A percentile compares a stretch with the other conserved stretches of the same genome.
phyloP scores from a whole-genome alignment of 371 early-diverging fungal genomes.

The Circinella umbellata region DNA sequence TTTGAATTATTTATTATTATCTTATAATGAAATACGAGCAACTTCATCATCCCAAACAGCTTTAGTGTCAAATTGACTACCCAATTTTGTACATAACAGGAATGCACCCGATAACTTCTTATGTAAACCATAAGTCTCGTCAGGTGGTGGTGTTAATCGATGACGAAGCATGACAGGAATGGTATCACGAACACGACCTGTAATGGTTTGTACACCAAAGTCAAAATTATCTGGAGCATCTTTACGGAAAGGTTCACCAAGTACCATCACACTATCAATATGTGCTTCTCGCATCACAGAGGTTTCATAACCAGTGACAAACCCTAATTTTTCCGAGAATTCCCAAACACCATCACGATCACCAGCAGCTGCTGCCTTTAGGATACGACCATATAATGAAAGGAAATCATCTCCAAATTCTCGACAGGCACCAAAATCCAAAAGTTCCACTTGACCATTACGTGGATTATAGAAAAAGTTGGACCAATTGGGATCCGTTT shows the following conservation, averaged over 20 bases:
- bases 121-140: conserved; percentile 95
- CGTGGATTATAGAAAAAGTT: conserved; percentile 89
- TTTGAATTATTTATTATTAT: not conserved
- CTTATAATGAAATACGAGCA: conserved; percentile 2
- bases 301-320: conserved; percentile 93
- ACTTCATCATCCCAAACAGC: conserved; percentile 66
- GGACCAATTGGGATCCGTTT: conserved; percentile 98
- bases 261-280: conserved; percentile 83
- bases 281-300: conserved; percentile 89
- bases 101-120: conserved; percentile 94
- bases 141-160: conserved; percentile 95
- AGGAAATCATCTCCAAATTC: conserved; percentile 79
- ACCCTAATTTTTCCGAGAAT: conserved; percentile 85
- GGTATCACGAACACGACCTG: conserved; percentile 78
- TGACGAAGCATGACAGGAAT: conserved; percentile 96
- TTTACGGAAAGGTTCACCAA: conserved; percentile 86
- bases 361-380: conserved; percentile 73
- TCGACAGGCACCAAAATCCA: conserved; percentile 97
- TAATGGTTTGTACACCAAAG: conserved; percentile 83
- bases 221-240: conserved; percentile 68
- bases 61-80: conserved; percentile 76
- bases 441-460: conserved; percentile 73
- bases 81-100: conserved; percentile 87
- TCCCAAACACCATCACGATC: conserved; percentile 80
- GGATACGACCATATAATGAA: conserved; percentile 74